Evolutionary conservation across 495 filamentous ascomycete genomes (phyloP).

Genomic region (Wilcoxina mikolae): DNA sequence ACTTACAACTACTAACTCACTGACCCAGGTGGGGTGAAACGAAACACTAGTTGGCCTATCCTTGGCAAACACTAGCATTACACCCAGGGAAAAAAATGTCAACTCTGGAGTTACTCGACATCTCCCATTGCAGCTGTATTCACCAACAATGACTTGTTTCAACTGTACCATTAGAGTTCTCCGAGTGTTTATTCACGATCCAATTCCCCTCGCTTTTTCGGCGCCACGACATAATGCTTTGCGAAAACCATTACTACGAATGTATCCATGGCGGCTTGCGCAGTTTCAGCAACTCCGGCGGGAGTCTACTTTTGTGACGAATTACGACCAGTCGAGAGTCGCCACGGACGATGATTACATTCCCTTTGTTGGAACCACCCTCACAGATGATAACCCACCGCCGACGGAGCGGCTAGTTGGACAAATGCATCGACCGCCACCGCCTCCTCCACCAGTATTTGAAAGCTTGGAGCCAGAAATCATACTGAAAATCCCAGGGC

Average conservation of each 20-base stretch:
- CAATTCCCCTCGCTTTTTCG: neutral
- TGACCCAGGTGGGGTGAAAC: no score
- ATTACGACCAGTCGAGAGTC: constrained; percentile 1
- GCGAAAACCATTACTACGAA: neutral
- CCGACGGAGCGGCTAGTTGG: neutral
- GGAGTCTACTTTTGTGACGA: neutral
- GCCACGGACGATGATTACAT: constrained; percentile 25
- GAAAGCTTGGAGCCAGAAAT: constrained; percentile 10
- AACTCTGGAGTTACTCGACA: no score
- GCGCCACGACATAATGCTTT: neutral
- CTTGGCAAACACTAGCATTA: no score
- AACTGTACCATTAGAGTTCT: constrained; percentile 16
- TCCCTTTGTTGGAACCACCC: constrained; percentile 15
- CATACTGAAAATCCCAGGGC: neutral
- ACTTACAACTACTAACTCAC: no score
- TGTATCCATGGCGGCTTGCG: neutral
- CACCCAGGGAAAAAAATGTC: no score
- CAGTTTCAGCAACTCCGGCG: neutral
- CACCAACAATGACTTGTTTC: constrained; percentile 20
- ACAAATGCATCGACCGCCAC: constrained; percentile 8
- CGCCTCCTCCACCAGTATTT: neutral
- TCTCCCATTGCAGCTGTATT: no score
- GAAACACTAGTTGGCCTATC: no score
- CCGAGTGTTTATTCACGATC: constrained; percentile 14
- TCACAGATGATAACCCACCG: neutral